Base-by-base conservation (phyloP, 768 basidiomycete species). In the Rhodotorula diobovata region DNA sequence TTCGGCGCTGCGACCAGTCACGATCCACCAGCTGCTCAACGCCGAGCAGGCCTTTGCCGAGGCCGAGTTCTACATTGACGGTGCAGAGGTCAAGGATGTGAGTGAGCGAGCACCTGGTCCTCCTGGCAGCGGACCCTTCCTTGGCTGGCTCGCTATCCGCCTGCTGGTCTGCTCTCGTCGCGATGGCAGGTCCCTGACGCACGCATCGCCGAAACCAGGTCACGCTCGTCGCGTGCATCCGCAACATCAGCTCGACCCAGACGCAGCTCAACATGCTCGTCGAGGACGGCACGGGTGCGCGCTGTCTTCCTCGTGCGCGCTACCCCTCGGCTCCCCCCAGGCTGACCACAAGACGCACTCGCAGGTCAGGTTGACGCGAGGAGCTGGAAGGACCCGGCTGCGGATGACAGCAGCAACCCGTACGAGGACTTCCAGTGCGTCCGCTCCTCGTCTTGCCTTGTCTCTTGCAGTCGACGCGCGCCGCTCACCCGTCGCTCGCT, bases 31-130 rank as follows among this genome's bases (percentile, higher is more conserved):
- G 78, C 83, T 96, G 56, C 78, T 83, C 46, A 85, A 85, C 74
- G 89, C 93, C 4, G 84, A 82, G n/a, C 93, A 94, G 82, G 84
- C 88, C 11, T 91, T 95, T 78, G 84, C 89, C 2, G 94, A 97
- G 75, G 89, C 90, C 4, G 91, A 94, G 68, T 96, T 92, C 87
- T 84, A 84, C 69, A 83, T 98, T 45, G 93, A 93, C 68, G 89
- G 87, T 39, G 81, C 84, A 9, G 90, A 93, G 72, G 83, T 93
- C 68, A 89, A 89, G 59, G 90, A 91, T 80, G 94, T 91, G 73
- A 71, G 82, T 74, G 4, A n/a, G 55, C 15, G 46, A 35, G 51
- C 41, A 34, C n/a, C n/a, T n/a, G n/a, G n/a, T 50, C 46, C 30
- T 32, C 57, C n/a, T n/a, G n/a, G n/a, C n/a, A n/a, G n/a, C n/a